Evolutionary conservation across 306 rosid genomes (phyloP), one percentile per base, ranked within the genome.

Genomic region (Cucurbita pepo): DNA sequence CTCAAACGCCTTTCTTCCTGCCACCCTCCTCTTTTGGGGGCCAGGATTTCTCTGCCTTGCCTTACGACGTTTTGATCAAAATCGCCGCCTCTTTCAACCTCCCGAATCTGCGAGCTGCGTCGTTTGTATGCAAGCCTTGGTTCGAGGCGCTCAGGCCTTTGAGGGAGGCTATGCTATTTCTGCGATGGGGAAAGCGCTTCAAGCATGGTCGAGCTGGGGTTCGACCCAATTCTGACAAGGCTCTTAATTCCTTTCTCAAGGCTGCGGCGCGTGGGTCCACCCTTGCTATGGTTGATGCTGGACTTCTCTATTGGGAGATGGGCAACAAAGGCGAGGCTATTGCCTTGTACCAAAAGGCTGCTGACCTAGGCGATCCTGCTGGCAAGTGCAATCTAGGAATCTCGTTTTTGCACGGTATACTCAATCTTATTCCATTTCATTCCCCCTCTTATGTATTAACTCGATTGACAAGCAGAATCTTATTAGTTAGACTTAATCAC

Each of bases 341-440:
- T n/a, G 76, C 77, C 38, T 69, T 89, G 69, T 94, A 86, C 76
- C 84, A 47, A 6, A 81, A 69, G 45, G 96, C 96, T 30, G 94
- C 97, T 0, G 83, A 70, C 6, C 86, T 87, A 5, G 96, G 98
- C 13, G 94, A 90, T 51, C 73, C 84, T 15, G 79, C 95, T 69
- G 98, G 89, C 15, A 86, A 86, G 83, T 89, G 95, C 86, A 90
- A 90, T 87, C 83, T 94, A 79, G 97, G 90, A 12, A 83, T 94
- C 81, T 86, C 90, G 1, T 89, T 82, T 82, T 77, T 94, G 77
- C 94, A 86, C 79, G 98, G 98, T 93, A n/a, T 37, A 15, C 9
- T 58, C 21, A n/a, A 3, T 30, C 7, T 44, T 21, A 44, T 14
- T 11, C 40, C 41, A 25, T 8, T 22, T 69, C 58, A 7, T 18